These are phyloP conservation scores for Didymella pomorum DNA, from an alignment of 2,329 filamentous ascomycete genomes.

Conservation along the genomic window DNA sequence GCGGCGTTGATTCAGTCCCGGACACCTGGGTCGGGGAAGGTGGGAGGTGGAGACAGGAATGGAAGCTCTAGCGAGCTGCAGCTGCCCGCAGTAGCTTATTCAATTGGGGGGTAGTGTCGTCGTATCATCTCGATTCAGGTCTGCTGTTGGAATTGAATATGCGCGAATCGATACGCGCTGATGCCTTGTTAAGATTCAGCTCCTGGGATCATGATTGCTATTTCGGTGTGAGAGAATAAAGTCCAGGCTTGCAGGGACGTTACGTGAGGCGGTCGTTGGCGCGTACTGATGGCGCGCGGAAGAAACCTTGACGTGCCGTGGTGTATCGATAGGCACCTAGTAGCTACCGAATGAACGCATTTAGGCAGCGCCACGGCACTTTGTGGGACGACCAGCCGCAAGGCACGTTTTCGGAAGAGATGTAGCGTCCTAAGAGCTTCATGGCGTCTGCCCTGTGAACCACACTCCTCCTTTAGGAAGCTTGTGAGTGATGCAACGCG, in stretches of 20 bases:
- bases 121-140: constrained; percentile 11
- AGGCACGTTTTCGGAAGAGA: constrained; percentile 26
- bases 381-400: constrained; percentile 24
- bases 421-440: constrained; percentile 15
- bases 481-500: constrained; percentile 2
- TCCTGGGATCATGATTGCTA: constrained; percentile 1
- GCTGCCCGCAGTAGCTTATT: constrained; percentile 5
- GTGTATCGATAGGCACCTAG: constrained; percentile 31
- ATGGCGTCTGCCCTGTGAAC: constrained; percentile 21
- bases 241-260: constrained; percentile 18
- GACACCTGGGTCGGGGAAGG: constrained; percentile 16
- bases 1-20: constrained; percentile 7
- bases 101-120: constrained; percentile 2
- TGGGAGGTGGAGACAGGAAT: constrained; percentile 16
- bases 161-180: constrained; percentile 10
- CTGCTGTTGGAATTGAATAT: background rate
- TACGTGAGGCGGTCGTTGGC: constrained; percentile 13
- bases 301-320: constrained; percentile 29
- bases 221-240: constrained; percentile 6
- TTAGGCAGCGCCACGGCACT: constrained; percentile 9
- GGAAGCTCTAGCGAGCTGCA: constrained; percentile 18
- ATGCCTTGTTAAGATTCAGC: constrained; percentile 9
- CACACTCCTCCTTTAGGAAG: constrained; percentile 12
- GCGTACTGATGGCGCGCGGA: constrained; percentile 19
- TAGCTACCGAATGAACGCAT: constrained; percentile 16